Base-by-base conservation (phyloP, 2,329 filamentous ascomycete genomes). In the Ascochyta rabiei region DNA sequence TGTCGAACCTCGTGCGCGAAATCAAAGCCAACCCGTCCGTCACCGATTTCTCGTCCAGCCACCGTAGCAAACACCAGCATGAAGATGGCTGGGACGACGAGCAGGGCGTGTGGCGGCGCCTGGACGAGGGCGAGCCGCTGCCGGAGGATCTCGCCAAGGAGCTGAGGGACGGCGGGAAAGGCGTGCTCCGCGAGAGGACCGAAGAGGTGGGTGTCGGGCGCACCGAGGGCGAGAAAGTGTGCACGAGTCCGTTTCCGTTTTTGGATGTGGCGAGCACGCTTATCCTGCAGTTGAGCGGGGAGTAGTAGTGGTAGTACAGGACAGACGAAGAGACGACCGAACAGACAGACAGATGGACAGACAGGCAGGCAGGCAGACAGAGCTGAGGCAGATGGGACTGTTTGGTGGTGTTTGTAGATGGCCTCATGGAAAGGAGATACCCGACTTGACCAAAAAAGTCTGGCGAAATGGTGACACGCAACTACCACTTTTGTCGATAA, bases 211-310 rank as follows among this genome's bases (percentile, higher is more conserved):
- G 79, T 30, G 74, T 73, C 42, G 79, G 84, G 68, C 66, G 84
- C 64, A 81, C 74, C 66, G 69, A 79, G 74, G 91, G 95, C 68
- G 92, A 97, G 78, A 98, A 98, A 82, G 90, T 96, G 69, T 91
- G 96, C 60, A 93, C 91, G 39, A 96, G 90, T 72, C 92, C 95
- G 24, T 98, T 96, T 75, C 93, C 95, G 4, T 98, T 97, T 78
- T 82, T 98, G 69, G 93, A 98, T 77, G 89, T 97, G 76, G 93
- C 93, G 26, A 93, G 91, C 62, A 88, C 88, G 76, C 81, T 98
- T 68, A 96, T 98, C 66, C 92, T 96, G 78, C 92, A 96, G 78
- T 81, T 98, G 71, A 68, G 66, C 23, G 71, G 70, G n/a, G 70
- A 74, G 60, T 74, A 34, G n/a, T 8, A 6, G n/a, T n/a, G n/a